phyloP scores from a whole-genome alignment of 164 flowering plant species.

The Buxus sempervirens region DNA sequence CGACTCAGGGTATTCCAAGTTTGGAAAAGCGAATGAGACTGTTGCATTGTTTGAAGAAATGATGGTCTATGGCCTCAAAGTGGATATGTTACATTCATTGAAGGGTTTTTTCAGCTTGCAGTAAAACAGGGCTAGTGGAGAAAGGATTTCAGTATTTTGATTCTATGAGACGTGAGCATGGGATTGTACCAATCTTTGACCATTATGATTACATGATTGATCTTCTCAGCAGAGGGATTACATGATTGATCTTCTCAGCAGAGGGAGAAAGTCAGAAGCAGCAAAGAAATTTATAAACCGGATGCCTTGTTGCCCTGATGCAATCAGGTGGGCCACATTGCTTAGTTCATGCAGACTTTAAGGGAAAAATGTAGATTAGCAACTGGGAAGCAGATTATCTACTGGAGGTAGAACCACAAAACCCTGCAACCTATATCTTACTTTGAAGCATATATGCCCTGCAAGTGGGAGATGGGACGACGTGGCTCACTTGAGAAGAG shows the following conservation, averaged over 20 bases:
- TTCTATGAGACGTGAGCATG: constrained; percentile 57
- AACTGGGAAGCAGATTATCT: constrained; percentile 85
- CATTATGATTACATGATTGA: constrained; percentile 92
- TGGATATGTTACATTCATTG: constrained; percentile 80
- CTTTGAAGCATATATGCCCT: constrained; percentile 79
- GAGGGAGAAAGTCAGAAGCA: constrained; percentile 72
- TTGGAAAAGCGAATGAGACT: constrained; percentile 73
- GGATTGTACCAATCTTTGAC: constrained; percentile 48
- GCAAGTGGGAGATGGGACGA: constrained; percentile 68
- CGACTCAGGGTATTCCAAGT: constrained; percentile 68
- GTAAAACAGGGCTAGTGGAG: constrained; percentile 80
- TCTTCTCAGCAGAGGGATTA: too few relatives aligned
- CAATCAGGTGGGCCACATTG: constrained; percentile 69
- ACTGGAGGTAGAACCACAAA: constrained; percentile 57
- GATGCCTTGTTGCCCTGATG: constrained; percentile 77
- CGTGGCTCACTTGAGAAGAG: constrained; percentile 65
- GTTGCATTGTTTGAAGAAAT: constrained; percentile 68
- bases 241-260: constrained; percentile 72
- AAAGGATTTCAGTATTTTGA: constrained; percentile 58
- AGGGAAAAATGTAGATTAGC: constrained; percentile 73
- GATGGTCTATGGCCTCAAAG: constrained; percentile 55
- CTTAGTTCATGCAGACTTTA: constrained; percentile 78
- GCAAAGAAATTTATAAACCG: constrained; percentile 59
- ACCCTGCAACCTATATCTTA: constrained; percentile 77
- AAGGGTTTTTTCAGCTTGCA: constrained; percentile 88